Evolutionary conservation across 768 basidiomycete species (phyloP), one percentile per base, ranked within the genome.

Genomic region (Lactarius deliciosus): DNA sequence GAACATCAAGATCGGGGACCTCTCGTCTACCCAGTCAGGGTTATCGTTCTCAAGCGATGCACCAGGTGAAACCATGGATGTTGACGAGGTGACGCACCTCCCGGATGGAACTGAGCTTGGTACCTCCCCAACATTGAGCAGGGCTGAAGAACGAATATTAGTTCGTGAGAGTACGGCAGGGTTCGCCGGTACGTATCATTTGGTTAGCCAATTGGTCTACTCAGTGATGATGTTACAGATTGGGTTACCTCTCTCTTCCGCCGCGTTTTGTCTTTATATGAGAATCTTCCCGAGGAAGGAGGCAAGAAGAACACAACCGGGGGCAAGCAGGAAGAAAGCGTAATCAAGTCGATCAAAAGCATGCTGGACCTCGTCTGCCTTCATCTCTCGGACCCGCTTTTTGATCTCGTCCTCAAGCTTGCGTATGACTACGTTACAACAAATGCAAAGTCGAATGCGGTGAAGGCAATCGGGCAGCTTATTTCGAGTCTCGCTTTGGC

Each of bases 251-350:
- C 88, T 25, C 83, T 94, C 36, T 88, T 94, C 72, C 81, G 90
- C 18, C 85, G 92, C 11, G 85, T 94, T 60, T 80, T 94, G 61
- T 85, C 91, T 1, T 78, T 98, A 22, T 96, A 90, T 73, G 92
- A 95, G 78, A 96, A 96, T 74, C 79, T 98, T 5, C 96, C 96
- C 0, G 96, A 98, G 75, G 96, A 96, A 77, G 94, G 92, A 13
- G 96, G 96, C 5, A 87, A 86, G 78, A 86, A 83, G 77, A 91
- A 91, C 68, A 89, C 83, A 41, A 93, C 92, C 2, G 92, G 92
- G 28, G 92, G 92, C n/a, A 91, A 91, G 75, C 84, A 81, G 77
- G 91, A 89, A 79, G 89, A 94, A 70, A 81, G 76, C 45, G 87
- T 92, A 30, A 81, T 93, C 62, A 91, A 88, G 73, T 85, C 90